Percentiles rank a stretch among this genome's conserved stretches.
These are phyloP conservation scores for Daldinia caldariorum DNA, from an alignment of 495 filamentous ascomycete genomes.

Conservation along the genomic window DNA sequence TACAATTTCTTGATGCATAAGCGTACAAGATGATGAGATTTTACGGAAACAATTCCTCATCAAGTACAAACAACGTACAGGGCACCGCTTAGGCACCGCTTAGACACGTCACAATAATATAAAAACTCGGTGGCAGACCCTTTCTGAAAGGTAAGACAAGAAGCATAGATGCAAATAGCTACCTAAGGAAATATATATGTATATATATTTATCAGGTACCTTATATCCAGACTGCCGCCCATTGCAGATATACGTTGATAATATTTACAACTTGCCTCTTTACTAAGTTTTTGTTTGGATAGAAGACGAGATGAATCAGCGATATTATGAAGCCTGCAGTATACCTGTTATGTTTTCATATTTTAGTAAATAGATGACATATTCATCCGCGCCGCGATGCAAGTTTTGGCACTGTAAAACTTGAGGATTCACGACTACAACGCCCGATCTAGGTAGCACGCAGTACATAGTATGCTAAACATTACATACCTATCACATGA, in stretches of 20 bases:
- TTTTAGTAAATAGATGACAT: background rate
- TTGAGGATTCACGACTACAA: no score
- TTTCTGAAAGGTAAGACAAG: background rate
- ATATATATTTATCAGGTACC: no score
- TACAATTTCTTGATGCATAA: constrained; percentile 17
- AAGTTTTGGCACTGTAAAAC: no score
- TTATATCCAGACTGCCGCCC: background rate
- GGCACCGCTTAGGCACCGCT: background rate
- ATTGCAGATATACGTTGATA: background rate
- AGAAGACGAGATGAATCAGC: background rate
- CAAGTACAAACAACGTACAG: background rate
- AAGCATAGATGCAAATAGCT: background rate
- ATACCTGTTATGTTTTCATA: background rate
- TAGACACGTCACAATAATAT: background rate
- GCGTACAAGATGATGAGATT: background rate
- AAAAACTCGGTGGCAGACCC: background rate
- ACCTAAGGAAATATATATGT: background rate
- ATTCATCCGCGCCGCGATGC: background rate
- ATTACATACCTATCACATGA: no score
- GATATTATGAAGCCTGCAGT: background rate
- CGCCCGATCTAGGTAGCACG: no score
- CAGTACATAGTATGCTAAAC: no score
- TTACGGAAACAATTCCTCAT: constrained; percentile 22
- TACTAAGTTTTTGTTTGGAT: background rate
- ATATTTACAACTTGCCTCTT: background rate